Percentiles rank a stretch among this genome's conserved stretches.
Evolutionary conservation across 2,329 filamentous ascomycete genomes (phyloP).

Genomic region (Aplosporella prunicola): DNA sequence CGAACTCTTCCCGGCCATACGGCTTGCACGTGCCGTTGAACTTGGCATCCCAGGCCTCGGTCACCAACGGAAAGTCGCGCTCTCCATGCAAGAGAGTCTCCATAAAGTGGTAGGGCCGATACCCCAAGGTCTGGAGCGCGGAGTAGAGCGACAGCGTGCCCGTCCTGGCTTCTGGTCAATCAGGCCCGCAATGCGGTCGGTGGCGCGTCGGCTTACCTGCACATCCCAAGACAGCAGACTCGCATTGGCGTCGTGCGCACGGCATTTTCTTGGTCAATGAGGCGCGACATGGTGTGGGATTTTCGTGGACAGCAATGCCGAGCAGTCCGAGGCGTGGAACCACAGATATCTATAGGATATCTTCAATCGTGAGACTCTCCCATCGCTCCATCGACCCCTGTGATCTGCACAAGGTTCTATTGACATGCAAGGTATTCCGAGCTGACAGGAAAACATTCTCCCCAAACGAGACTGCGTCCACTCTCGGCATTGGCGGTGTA

Average conservation of each 20-base stretch:
- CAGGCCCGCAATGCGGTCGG: neutral
- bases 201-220: neutral
- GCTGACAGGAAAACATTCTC: no score
- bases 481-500: no score
- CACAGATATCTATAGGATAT: no score
- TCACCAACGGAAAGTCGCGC: slow-evolving; percentile 16
- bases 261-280: neutral
- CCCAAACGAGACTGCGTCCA: no score
- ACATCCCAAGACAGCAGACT: slow-evolving; percentile 1
- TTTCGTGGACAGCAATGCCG: no score
- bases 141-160: slow-evolving; percentile 2
- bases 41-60: slow-evolving; percentile 27
- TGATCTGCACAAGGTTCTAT: no score
- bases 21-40: slow-evolving; percentile 19
- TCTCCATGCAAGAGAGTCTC: neutral
- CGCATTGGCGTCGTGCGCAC: slow-evolving; percentile 1
- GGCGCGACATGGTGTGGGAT: slow-evolving; percentile 1
- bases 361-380: no score
- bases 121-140: neutral
- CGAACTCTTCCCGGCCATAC: slow-evolving; percentile 24
- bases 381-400: no score
- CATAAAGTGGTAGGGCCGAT: slow-evolving; percentile 1
- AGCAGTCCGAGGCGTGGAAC: no score
- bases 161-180: neutral
- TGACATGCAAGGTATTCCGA: no score